These are phyloP conservation scores for Aspergillus aculeatus DNA, from an alignment of 2,329 filamentous ascomycete species.

Conservation along the genomic window DNA sequence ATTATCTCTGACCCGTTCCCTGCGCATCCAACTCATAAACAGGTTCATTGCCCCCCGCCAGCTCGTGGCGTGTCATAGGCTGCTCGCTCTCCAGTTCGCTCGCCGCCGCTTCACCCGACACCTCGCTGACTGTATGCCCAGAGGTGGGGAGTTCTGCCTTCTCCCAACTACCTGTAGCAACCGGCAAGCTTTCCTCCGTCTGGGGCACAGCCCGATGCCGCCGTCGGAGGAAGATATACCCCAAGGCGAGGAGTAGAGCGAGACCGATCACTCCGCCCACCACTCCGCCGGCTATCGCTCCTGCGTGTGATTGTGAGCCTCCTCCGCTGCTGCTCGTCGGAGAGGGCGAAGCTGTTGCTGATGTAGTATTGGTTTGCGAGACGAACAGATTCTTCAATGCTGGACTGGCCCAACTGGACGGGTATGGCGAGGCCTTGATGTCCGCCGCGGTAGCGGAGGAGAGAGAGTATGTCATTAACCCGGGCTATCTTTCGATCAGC, in stretches of 20 bases:
- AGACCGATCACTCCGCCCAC: constrained; percentile 15
- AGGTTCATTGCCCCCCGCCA: no score
- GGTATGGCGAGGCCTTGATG: constrained; percentile 10
- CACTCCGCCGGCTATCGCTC: constrained; percentile 14
- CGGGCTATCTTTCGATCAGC: constrained; percentile 3
- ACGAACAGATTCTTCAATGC: neutral
- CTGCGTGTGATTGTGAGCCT: neutral
- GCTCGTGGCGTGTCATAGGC: no score
- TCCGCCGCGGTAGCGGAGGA: constrained; percentile 7
- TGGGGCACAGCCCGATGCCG: neutral
- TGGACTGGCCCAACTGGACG: constrained; percentile 1
- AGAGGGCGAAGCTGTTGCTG: neutral
- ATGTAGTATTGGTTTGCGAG: neutral
- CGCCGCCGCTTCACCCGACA: no score
- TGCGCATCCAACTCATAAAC: no score
- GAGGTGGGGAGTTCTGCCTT: no score
- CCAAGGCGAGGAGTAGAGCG: constrained; percentile 6
- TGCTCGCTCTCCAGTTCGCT: no score
- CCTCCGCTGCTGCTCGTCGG: neutral
- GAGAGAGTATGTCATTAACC: constrained; percentile 9
- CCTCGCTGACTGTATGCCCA: no score
- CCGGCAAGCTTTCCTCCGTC: no score
- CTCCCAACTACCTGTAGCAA: no score
- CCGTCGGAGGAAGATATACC: constrained; percentile 2
- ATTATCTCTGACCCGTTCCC: no score